Base-by-base conservation (phyloP, 805 yeast species). In the Zygosaccharomyces pseudorouxii region DNA sequence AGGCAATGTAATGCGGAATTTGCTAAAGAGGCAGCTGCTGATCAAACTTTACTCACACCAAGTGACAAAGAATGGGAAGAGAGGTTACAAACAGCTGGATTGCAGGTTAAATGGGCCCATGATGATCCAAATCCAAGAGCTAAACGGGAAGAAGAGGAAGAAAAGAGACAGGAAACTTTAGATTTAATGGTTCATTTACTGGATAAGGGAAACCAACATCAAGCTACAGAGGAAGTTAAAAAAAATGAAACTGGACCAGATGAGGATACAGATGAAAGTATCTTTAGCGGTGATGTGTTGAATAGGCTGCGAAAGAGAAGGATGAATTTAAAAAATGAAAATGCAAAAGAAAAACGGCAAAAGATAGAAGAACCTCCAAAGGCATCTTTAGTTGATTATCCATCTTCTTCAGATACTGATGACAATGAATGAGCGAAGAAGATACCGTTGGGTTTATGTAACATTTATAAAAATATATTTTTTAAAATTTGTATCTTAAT, bases 1-100 rank as follows among this genome's bases (percentile, higher is more conserved):
- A 64, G 74, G 30, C 96, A 88, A 57, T 64, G 76, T 18, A 82
- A 78, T 60, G 97, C 97, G 0, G 97, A 92, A 64, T 93, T 92
- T 72, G 96, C 97, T 0, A 87, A 88, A 59, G 98, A 92, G 65
- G 96, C 96, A 1, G 88, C 92, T 96, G 79, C 84, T 35, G 82
- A 83, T 38, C 98, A 92, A 64, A 76, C 86, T 7, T 63, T 90
- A 6, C 76, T 82, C 45, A 43, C 55, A 5, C 59, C 61, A 2
- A 57, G 55, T 22, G 68, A 64, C 40, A 58, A 57, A 31, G 81
- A 77, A 38, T 76, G 78, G 49, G 96, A 86, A 53, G 76, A 82
- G 0, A 66, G 90, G 38, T 77, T 74, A 22, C 65, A 62, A 33
- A 66, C 64, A 6, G 52, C 63, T 5, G 70, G 70, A 2, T 41